These are phyloP conservation scores for Cryoendolithus antarcticus DNA, from an alignment of 2,329 filamentous ascomycete genomes.

Conservation along the genomic window DNA sequence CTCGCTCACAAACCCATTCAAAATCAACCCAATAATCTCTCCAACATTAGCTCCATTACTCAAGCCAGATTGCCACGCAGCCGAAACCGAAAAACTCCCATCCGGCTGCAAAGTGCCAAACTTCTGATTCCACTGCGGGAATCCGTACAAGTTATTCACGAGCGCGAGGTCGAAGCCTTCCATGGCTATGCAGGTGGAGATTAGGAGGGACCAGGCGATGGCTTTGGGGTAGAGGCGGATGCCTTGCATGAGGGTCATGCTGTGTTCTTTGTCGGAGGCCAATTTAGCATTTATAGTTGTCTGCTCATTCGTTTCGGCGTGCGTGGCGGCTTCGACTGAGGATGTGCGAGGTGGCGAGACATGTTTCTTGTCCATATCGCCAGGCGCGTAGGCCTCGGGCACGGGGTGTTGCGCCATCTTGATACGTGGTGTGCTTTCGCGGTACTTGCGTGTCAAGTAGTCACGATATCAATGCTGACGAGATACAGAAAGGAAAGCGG, in stretches of 20 bases:
- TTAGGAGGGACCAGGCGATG: conserved; percentile 68
- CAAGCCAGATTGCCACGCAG: conserved; percentile 35
- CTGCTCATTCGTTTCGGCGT: too few species aligned
- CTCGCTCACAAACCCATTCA: conserved; percentile 37
- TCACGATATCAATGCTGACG: too few species aligned
- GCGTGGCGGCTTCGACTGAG: too few species aligned
- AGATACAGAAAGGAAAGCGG: too few species aligned
- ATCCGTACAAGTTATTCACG: conserved; percentile 64
- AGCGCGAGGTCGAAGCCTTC: conserved; percentile 77
- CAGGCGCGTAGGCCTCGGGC: too few species aligned
- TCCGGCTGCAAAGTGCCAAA: conserved; percentile 30
- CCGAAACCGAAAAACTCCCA: conserved; percentile 31
- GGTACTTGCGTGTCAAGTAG: too few species aligned
- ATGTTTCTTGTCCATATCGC: too few species aligned
- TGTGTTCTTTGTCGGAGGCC: conserved; percentile 37
- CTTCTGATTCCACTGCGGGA: conserved; percentile 34
- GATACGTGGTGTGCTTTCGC: too few species aligned
- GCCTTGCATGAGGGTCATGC: conserved; percentile 54
- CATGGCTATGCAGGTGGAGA: conserved; percentile 84
- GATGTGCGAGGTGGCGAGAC: too few species aligned
- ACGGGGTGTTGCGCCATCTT: too few species aligned
- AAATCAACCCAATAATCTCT: conserved; percentile 29
- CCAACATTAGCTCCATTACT: conserved; percentile 36
- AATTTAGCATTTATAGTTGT: conserved; percentile 21
- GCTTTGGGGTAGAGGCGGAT: conserved; percentile 78